Base-by-base conservation (phyloP, 2,329 filamentous ascomycete species). In the Xylaria digitata region DNA sequence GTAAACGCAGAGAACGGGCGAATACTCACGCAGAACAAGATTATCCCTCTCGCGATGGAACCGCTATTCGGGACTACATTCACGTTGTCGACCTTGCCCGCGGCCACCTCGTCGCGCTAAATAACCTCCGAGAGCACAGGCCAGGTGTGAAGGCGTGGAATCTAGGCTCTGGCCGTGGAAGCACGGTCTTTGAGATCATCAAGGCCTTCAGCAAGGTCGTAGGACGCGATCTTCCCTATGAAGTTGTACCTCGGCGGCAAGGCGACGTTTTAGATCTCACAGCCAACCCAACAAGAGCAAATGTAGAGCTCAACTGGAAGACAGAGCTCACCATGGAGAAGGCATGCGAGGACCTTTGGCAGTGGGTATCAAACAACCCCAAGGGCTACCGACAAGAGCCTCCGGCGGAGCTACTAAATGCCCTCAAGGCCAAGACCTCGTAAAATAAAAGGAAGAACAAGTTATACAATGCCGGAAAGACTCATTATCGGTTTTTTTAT, bases 91-190 rank as follows among this genome's bases (percentile, higher is more conserved):
- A 97, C 77, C 89, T 97, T 26, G 92, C 94, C 52, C 87, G 87
- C 70, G 94, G 94, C 68, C 94, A 97, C 80, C 84, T 97, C 65
- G 88, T 92, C 66, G 96, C 96, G 23, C 90, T 99, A 73, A 94
- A 96, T 83, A 93, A 96, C 83, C 90, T 97, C 57, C 91, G 92
- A 74, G 86, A 92, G 71, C 84, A 95, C 73, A 87, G 93, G 75
- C 95, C 96, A 19, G 96, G 96, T 63, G 92, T 97, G 72, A 92
- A 93, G 79, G 94, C 94, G 63, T 99, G 95, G 95, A 99, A 99
- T 82, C 80, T 99, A 73, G 96, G 96, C 65, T 97, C 94, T 0
- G 96, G 96, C 68, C 93, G 91, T 74, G 96, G 96, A 73, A 96
- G 92, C 81, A 99, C 96, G 23, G 96, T 99, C 64, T 96, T 94